Evolutionary conservation across 73 alveolate genomes (phyloP).

Genomic region (Paramecium caudatum): DNA sequence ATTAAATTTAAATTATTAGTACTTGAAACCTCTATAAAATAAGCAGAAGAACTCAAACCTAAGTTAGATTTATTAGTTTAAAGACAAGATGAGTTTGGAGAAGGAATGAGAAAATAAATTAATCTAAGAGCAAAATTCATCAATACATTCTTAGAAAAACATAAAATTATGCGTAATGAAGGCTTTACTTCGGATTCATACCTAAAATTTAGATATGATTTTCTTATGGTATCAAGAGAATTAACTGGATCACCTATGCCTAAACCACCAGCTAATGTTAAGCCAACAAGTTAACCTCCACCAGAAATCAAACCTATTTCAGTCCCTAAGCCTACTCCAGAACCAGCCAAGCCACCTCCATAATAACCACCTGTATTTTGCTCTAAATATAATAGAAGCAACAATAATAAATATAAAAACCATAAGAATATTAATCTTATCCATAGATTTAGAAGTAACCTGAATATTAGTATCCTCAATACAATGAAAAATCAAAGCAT

Average conservation of each 20-base stretch:
- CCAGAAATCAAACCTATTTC: too few relatives aligned
- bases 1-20: constrained; percentile 5
- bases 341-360: too few relatives aligned
- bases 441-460: too few relatives aligned
- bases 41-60: neutral
- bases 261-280: neutral
- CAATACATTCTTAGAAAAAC: neutral
- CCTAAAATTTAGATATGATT: neutral
- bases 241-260: constrained; percentile 13
- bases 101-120: constrained; percentile 25
- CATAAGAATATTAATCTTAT: too few relatives aligned
- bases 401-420: too few relatives aligned
- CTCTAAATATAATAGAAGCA: too few relatives aligned
- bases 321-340: too few relatives aligned
- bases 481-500: neutral
- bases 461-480: too few relatives aligned
- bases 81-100: neutral
- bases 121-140: neutral
- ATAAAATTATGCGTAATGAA: neutral
- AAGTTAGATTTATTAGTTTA: neutral
- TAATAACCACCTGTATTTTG: neutral
- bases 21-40: neutral
- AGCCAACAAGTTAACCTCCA: neutral
- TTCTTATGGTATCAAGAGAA: neutral
- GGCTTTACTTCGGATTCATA: constrained; percentile 26